Evolutionary conservation across 108 stramenopile genomes (phyloP), one percentile per base, ranked within the genome.

Genomic region (Tribonema minus): DNA sequence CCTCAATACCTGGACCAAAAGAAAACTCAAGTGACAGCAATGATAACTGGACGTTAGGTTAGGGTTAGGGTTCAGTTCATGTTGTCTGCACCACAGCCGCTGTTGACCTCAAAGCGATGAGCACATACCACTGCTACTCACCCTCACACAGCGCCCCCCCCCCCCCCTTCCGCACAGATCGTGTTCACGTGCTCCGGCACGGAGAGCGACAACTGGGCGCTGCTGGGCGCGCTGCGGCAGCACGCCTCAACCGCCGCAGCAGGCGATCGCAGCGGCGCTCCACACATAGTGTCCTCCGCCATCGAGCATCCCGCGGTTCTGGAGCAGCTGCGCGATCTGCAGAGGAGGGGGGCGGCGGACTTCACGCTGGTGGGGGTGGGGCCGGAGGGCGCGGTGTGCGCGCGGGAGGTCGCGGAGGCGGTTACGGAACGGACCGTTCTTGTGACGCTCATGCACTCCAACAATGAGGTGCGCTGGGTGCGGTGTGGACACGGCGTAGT

Each of bases 171-270:
- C 20, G 46, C 20, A 20, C 46, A 54, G 46, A 54, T 54, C 3
- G 65, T 78, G 78, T 96, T 99, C 76, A 94, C 93, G 28, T 90
- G 90, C 29, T 94, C 93, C 80, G 98, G 96, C 3, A 95, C 95
- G 4, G 98, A 99, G 87, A 84, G 93, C n/a, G 95, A 95, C 89
- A 97, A 97, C 88, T 83, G 92, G 23, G 96, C 96, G 32, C 92
- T 97, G 72, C 84, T 88, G 9, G 86, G 91, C 67, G 90, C 93
- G 7, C 58, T 96, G 32, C 81, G 90, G 46, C 46, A 15, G 46
- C 20, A 54, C 46, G n/a, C n/a, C n/a, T n/a, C n/a, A 54, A 54
- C 46, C 9, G 46, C 46, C 9, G 46, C 46, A 54, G 20, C 46
- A 54, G 46, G 9, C n/a, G 20, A 20, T 54, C 9, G 46, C 20